Evolutionary conservation across 495 filamentous ascomycete genomes (phyloP).

Genomic region (Talaromyces ruber): DNA sequence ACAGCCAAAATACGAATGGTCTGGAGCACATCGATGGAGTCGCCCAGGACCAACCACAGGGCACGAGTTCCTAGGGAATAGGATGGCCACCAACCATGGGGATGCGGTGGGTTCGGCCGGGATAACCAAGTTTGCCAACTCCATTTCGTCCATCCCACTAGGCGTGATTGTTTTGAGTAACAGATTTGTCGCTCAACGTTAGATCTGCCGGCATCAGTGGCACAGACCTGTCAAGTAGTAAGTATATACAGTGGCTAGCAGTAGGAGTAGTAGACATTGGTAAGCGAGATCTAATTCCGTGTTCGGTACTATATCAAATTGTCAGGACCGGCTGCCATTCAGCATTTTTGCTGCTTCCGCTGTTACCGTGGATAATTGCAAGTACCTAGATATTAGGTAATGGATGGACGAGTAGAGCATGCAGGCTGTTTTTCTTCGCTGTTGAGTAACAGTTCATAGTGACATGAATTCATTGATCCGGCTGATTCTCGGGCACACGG

Average conservation of each 20-base stretch:
- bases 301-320: neutral
- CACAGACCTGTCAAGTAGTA: too few species aligned
- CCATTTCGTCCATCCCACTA: neutral
- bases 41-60: neutral
- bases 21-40: neutral
- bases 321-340: neutral
- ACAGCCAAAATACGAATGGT: neutral
- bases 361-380: neutral
- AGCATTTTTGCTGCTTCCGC: neutral
- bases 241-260: too few species aligned
- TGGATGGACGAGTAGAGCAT: neutral
- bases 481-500: neutral
- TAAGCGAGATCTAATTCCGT: neutral
- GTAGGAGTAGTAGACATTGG: neutral
- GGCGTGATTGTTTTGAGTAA: neutral
- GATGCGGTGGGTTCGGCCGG: neutral
- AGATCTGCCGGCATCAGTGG: neutral
- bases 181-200: neutral
- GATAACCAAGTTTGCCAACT: neutral
- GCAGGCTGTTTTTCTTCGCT: neutral
- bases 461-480: neutral
- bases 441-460: neutral
- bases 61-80: neutral
- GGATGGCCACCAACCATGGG: neutral
- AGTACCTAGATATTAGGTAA: neutral